Evolutionary conservation across 768 basidiomycete species (phyloP).

Genomic region (Saitozyma sp.): DNA sequence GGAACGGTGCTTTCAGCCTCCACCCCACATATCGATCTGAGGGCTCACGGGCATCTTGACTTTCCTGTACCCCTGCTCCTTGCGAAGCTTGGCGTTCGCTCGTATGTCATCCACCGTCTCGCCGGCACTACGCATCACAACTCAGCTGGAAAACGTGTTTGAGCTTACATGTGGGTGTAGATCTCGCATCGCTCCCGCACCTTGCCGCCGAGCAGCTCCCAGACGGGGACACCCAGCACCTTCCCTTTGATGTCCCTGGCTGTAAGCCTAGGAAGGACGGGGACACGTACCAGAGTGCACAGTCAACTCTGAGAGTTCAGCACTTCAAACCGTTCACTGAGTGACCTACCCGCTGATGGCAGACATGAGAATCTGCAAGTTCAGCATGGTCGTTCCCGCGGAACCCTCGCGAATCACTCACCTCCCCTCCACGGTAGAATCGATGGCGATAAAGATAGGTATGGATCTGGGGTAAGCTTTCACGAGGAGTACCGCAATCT

Average conservation of each 20-base stretch:
- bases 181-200: slow-evolving; percentile 59
- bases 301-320: too few relatives aligned
- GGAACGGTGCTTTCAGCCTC: too few relatives aligned
- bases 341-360: slow-evolving; percentile 45
- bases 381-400: too few relatives aligned
- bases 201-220: slow-evolving; percentile 69
- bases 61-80: slow-evolving; percentile 48
- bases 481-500: slow-evolving; percentile 49
- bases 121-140: slow-evolving; percentile 18
- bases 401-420: too few relatives aligned
- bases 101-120: slow-evolving; percentile 46
- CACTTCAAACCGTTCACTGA: not conserved
- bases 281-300: slow-evolving; percentile 2
- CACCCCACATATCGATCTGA: too few relatives aligned
- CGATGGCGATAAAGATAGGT: slow-evolving; percentile 65
- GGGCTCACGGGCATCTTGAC: slow-evolving; percentile 47
- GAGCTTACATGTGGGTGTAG: slow-evolving; percentile 32
- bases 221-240: slow-evolving; percentile 65
- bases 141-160: not conserved
- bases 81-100: slow-evolving; percentile 47
- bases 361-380: slow-evolving; percentile 60
- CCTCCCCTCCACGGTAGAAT: slow-evolving; percentile 72
- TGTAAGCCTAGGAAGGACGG: slow-evolving; percentile 16
- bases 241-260: slow-evolving; percentile 71
- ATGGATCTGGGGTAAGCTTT: slow-evolving; percentile 31